Evolutionary conservation across 2,329 filamentous ascomycete species (phyloP).

Genomic region (Stagonosporopsis cucurbitacearum): DNA sequence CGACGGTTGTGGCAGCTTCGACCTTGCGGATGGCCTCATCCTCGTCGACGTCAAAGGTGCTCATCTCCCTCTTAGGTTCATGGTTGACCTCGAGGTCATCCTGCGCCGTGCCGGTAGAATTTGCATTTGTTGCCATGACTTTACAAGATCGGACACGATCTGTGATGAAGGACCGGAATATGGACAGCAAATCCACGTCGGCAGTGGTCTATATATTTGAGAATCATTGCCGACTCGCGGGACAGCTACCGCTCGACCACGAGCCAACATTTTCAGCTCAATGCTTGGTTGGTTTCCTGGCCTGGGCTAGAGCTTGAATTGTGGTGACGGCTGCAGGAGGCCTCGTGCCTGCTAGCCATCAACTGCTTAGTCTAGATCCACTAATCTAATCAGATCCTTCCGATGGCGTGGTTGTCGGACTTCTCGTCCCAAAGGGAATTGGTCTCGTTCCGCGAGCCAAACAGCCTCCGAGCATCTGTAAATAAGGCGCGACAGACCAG

Average conservation of each 20-base stretch:
- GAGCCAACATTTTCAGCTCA: slow-evolving; percentile 11
- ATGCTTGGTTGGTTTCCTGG: slow-evolving; percentile 11
- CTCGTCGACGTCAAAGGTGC: slow-evolving; percentile 21
- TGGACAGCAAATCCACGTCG: not conserved
- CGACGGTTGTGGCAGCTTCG: slow-evolving; percentile 19
- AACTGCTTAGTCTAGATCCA: slow-evolving; percentile 9
- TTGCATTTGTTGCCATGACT: slow-evolving; percentile 10
- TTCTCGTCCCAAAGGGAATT: slow-evolving; percentile 1
- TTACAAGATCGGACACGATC: not conserved
- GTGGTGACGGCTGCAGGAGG: slow-evolving; percentile 18
- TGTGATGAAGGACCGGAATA: not conserved
- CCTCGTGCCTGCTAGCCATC: slow-evolving; percentile 13
- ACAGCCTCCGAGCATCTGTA: not conserved
- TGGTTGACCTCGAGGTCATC: slow-evolving; percentile 7
- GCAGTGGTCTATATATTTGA: not conserved
- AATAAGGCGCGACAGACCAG: not conserved
- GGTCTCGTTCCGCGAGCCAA: not conserved
- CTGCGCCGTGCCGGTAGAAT: slow-evolving; percentile 5
- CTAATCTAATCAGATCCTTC: slow-evolving; percentile 27
- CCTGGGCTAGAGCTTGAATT: slow-evolving; percentile 24
- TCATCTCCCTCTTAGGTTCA: slow-evolving; percentile 20
- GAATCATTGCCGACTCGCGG: not conserved
- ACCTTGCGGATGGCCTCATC: slow-evolving; percentile 28
- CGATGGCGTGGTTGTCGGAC: slow-evolving; percentile 11
- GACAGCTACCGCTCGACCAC: not conserved